Conservation (phyloP, 208 protist species). For the Trypanosoma mega region DNA sequence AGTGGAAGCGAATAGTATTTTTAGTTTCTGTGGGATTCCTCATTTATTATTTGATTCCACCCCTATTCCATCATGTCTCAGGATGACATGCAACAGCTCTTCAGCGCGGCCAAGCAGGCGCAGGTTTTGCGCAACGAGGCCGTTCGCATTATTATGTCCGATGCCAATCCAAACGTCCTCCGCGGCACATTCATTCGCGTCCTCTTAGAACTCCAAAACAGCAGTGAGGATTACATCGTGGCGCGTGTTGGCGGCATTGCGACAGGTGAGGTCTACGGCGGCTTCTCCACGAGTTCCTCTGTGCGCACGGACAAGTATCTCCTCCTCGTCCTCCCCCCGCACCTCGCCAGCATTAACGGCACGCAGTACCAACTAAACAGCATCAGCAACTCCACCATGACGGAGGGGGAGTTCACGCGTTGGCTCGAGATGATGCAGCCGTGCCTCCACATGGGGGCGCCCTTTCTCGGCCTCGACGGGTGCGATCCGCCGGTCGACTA, state of each 20-base stretch:
- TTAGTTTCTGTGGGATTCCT: too few relatives aligned
- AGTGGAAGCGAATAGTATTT: too few relatives aligned
- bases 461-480: neutral
- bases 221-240: constrained; percentile 68
- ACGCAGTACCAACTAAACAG: constrained; percentile 80
- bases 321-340: constrained; percentile 47
- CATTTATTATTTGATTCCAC: too few relatives aligned
- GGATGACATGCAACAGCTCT: constrained; percentile 53
- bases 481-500: neutral
- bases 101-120: constrained; percentile 44
- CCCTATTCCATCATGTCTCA: constrained; percentile 30
- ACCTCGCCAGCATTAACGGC: constrained; percentile 61
- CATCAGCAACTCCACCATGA: constrained; percentile 81
- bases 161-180: constrained; percentile 30
- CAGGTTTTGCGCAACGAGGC: constrained; percentile 76
- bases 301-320: constrained; percentile 59
- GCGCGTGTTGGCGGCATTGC: constrained; percentile 43
- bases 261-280: constrained; percentile 62
- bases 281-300: constrained; percentile 49
- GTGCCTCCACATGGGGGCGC: neutral
- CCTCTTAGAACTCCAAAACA: constrained; percentile 57
- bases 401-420: constrained; percentile 55
- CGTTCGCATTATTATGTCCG: constrained; percentile 44
- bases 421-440: constrained; percentile 57
- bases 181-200: constrained; percentile 70